Evolutionary conservation across 2,329 filamentous ascomycete genomes (phyloP).

Genomic region (Venturia asperata): DNA sequence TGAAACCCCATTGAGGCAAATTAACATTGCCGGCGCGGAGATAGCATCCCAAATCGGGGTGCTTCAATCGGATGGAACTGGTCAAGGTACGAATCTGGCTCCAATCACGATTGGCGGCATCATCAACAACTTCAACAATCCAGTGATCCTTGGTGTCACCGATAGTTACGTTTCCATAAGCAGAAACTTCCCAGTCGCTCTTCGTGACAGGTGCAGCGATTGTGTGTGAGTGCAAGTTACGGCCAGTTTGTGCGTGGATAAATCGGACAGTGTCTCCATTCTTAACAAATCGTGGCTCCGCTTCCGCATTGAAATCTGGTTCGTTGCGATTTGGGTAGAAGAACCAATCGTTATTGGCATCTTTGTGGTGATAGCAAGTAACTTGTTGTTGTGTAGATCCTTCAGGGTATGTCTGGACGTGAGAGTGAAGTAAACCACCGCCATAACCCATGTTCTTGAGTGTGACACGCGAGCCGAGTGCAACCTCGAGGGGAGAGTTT

Average conservation of each 20-base stretch:
- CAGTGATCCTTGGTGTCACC: slow-evolving; percentile 98
- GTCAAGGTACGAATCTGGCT: slow-evolving; percentile 85
- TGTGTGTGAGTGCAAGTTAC: slow-evolving; percentile 92
- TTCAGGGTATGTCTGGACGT: slow-evolving; percentile 92
- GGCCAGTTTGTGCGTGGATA: slow-evolving; percentile 90
- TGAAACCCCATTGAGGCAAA: slow-evolving; percentile 98
- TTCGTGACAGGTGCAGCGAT: slow-evolving; percentile 86
- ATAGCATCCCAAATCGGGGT: slow-evolving; percentile 80
- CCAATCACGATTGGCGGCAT: slow-evolving; percentile 79
- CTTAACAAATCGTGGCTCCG: slow-evolving; percentile 64
- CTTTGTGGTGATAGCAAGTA: slow-evolving; percentile 99
- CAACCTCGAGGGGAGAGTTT: slow-evolving; percentile 88
- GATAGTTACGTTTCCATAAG: slow-evolving; percentile 89
- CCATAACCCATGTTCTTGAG: slow-evolving; percentile 99
- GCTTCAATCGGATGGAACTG: slow-evolving; percentile 82
- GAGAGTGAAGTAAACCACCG: slow-evolving; percentile 89
- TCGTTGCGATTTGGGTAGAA: slow-evolving; percentile 89
- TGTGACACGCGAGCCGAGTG: slow-evolving; percentile 79
- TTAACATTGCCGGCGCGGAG: slow-evolving; percentile 92
- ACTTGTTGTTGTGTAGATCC: slow-evolving; percentile 93
- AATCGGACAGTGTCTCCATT: slow-evolving; percentile 75
- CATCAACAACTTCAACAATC: slow-evolving; percentile 83
- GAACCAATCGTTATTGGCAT: slow-evolving; percentile 99
- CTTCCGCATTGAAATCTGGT: slow-evolving; percentile 62
- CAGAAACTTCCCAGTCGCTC: slow-evolving; percentile 85